Conservation (phyloP, 345 rosid species). For the Balakata baccata region DNA sequence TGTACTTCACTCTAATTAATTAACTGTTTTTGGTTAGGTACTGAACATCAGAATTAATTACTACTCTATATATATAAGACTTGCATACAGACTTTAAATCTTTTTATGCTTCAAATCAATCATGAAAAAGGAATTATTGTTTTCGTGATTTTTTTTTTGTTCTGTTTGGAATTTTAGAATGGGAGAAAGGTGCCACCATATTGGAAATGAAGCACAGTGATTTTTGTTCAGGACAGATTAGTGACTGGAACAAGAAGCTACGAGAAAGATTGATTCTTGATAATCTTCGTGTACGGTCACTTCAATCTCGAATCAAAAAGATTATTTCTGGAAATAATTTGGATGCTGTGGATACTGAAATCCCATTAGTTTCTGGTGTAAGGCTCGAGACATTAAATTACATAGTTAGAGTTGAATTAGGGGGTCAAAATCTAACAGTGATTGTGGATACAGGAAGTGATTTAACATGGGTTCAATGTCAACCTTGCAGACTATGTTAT, state of each 20-base stretch:
- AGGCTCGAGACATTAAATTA: conserved; percentile 67
- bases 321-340: conserved; percentile 11
- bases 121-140: background rate
- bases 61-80: background rate
- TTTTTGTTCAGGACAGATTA: conserved; percentile 44
- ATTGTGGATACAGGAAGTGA: conserved; percentile 95
- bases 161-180: conserved; percentile 29
- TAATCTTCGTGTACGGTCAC: conserved; percentile 42
- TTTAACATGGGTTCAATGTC: conserved; percentile 93
- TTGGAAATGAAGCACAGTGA: conserved; percentile 72
- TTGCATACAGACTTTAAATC: background rate
- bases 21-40: background rate
- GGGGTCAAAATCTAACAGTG: conserved; percentile 52
- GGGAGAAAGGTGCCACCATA: conserved; percentile 49
- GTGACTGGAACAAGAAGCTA: conserved; percentile 56
- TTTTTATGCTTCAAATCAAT: background rate
- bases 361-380: conserved; percentile 66
- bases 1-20: background rate
- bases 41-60: no score
- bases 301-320: conserved; percentile 51
- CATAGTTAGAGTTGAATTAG: conserved; percentile 62
- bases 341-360: conserved; percentile 32
- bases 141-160: no score
- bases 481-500: conserved; percentile 71
- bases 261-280: conserved; percentile 53